These are phyloP conservation scores for Pelargonium nanum DNA, from an alignment of 345 rosid genomes.

Conservation along the genomic window DNA sequence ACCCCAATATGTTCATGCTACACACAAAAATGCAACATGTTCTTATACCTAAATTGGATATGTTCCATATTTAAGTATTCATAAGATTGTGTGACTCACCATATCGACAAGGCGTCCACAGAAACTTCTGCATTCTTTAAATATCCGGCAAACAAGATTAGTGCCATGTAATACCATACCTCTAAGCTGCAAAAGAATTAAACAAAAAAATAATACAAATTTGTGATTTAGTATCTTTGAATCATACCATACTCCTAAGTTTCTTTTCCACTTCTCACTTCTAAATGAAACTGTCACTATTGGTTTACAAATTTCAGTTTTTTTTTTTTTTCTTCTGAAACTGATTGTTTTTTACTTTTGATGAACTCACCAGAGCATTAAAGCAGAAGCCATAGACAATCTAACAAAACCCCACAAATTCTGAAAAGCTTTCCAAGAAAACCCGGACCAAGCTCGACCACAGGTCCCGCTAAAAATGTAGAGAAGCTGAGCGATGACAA, in stretches of 20 bases:
- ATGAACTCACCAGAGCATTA: slow-evolving; percentile 73
- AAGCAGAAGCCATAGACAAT: slow-evolving; percentile 78
- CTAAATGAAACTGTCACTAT: no score
- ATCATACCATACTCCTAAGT: no score
- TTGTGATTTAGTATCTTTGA: no score
- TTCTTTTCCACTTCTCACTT: no score
- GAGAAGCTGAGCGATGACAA: slow-evolving; percentile 36
- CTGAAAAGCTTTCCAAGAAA: slow-evolving; percentile 69
- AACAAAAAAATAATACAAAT: not conserved
- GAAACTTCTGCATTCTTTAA: slow-evolving; percentile 63
- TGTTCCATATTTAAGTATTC: no score
- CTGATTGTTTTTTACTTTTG: no score
- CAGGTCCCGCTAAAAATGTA: slow-evolving; percentile 67
- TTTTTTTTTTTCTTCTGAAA: no score
- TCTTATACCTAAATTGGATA: no score
- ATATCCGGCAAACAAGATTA: slow-evolving; percentile 75
- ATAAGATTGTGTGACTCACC: slow-evolving; percentile 25
- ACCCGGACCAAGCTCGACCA: slow-evolving; percentile 74
- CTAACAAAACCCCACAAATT: slow-evolving; percentile 59
- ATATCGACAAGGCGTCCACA: slow-evolving; percentile 76
- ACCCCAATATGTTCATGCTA: slow-evolving; percentile 77
- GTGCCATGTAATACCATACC: slow-evolving; percentile 71
- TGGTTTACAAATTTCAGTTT: no score
- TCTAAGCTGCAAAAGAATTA: slow-evolving; percentile 47
- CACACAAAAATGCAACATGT: slow-evolving; percentile 4